Evolutionary conservation across 208 protist species (phyloP), one percentile per base, ranked within the genome.

Genomic region (Crithidia brevicula): DNA sequence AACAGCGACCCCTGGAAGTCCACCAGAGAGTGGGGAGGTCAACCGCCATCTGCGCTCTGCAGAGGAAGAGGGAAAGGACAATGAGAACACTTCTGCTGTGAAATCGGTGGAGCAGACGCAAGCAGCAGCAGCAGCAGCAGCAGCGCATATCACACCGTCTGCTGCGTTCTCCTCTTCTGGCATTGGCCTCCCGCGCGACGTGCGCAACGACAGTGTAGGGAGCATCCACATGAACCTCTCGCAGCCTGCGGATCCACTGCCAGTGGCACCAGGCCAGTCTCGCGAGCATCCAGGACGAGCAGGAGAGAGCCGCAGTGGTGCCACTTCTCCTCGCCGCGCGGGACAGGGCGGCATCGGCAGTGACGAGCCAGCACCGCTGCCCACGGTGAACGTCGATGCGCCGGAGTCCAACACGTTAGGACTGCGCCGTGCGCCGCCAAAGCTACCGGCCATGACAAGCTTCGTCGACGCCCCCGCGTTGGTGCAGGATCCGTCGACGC

Each of bases 331-430:
- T 25, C 60, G 42, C 15, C 45, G 31, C 23, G 28, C 20, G 4
- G 27, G 3, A 42, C 46, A 53, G 34, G 22, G 57, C 38, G 27
- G 51, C n/a, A 13, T 2, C 38, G 61, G 54, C 27, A 56, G 22
- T 31, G 33, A 23, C 15, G 54, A 46, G 9, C 69, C 61, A 0
- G 69, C 61, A 13, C 52, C 69, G 16, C 69, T 75, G 28, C 69
- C 69, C 23, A 46, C 34, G 7, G 61, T 69, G 3, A 75, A 75
- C 43, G 54, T 64, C 6, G 69, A 75, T 23, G 46, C 53, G 16
- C 54, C 54, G 27, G 69, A 68, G 62, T 75, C 54, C 45, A 75
- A 59, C 45, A 52, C 69, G 46, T 34, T 75, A 8, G 47, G 63
- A 6, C 69, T 75, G 27, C 45, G 18, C 9, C 61, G 52, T 28